Conservation (phyloP, 2,329 filamentous ascomycete genomes). For the Cercospora sp. region DNA sequence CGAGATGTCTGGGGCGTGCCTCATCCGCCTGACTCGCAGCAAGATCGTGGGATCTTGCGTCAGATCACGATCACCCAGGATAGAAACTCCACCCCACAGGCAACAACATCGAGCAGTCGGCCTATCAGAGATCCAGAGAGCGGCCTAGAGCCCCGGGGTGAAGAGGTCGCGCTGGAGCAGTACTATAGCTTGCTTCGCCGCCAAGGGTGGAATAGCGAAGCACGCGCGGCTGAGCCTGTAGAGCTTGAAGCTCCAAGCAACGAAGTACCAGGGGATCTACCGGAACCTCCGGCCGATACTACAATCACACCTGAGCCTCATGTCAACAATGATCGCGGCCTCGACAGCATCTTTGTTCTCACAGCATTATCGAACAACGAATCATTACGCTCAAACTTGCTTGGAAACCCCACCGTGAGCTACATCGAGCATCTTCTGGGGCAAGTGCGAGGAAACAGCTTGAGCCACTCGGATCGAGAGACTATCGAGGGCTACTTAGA, state of each 20-base stretch:
- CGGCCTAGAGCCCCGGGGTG: not conserved
- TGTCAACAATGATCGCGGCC: constrained; percentile 24
- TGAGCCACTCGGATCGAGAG: constrained; percentile 13
- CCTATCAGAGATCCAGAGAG: not conserved
- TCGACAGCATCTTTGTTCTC: constrained; percentile 26
- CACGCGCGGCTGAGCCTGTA: not conserved
- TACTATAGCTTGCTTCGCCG: constrained; percentile 35
- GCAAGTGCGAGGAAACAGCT: constrained; percentile 11
- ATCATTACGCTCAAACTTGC: constrained; percentile 5
- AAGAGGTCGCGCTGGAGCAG: constrained; percentile 30
- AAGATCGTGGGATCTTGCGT: not conserved
- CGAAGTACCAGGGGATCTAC: constrained; percentile 2
- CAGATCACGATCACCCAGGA: constrained; percentile 13
- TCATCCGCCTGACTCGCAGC: not conserved
- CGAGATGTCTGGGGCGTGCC: constrained; percentile 39
- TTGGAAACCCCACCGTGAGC: not conserved
- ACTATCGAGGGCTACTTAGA: constrained; percentile 16
- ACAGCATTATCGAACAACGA: constrained; percentile 13
- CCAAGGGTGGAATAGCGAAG: constrained; percentile 30
- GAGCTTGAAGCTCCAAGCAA: not conserved
- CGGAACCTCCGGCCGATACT: not conserved
- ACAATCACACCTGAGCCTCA: constrained; percentile 11
- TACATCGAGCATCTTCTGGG: constrained; percentile 11
- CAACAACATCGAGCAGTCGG: not conserved
- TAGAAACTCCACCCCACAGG: not conserved